A percentile compares a stretch with the other conserved stretches of the same genome.
Conservation (phyloP, 2,329 filamentous ascomycete species). For the Penicillium occitanis region DNA sequence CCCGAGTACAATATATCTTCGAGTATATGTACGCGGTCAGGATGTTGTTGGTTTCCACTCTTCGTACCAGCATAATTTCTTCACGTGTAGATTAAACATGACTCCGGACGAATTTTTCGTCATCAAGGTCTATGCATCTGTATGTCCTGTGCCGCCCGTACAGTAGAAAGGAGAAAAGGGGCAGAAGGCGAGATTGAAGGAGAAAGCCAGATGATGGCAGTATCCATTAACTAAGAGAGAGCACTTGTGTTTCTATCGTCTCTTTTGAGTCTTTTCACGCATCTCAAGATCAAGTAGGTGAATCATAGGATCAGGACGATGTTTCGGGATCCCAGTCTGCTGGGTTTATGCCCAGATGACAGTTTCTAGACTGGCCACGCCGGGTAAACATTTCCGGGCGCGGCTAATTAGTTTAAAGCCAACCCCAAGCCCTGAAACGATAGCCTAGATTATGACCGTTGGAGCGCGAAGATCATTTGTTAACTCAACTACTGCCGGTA, state of each 20-base stretch:
- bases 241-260: not conserved
- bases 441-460: not conserved
- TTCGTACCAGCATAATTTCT: not conserved
- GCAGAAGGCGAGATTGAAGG: not conserved
- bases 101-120: not conserved
- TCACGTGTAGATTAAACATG: not conserved
- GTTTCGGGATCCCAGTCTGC: not conserved
- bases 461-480: not conserved
- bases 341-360: not conserved
- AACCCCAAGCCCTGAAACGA: not conserved
- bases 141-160: not conserved
- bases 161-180: not conserved
- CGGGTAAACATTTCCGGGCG: not conserved
- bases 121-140: not conserved
- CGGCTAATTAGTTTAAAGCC: not conserved
- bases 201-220: not conserved
- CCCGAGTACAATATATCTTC: not conserved
- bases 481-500: not conserved
- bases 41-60: not conserved
- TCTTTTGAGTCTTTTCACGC: not conserved
- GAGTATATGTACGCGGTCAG: not conserved
- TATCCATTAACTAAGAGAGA: not conserved
- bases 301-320: not conserved
- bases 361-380: not conserved
- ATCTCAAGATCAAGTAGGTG: not conserved